Evolutionary conservation across 164 flowering plant species (phyloP).

Genomic region (Piper betle): DNA sequence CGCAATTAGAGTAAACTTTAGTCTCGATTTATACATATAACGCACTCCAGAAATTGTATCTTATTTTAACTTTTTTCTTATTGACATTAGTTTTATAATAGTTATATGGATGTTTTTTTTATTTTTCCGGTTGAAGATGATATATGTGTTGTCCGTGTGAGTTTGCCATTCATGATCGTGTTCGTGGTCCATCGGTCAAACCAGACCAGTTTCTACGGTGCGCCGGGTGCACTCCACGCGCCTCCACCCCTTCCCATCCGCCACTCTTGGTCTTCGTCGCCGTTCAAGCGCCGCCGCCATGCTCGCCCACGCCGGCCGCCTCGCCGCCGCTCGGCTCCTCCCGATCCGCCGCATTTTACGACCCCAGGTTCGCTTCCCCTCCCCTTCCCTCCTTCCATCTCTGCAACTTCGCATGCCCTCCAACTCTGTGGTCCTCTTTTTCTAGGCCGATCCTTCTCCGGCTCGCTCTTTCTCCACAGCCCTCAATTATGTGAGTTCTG

Average conservation of each 20-base stretch:
- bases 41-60: too few species aligned
- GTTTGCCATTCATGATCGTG: too few species aligned
- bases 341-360: slow-evolving; percentile 72
- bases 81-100: too few species aligned
- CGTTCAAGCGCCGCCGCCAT: slow-evolving; percentile 1
- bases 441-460: slow-evolving; percentile 26
- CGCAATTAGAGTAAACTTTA: too few species aligned
- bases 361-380: slow-evolving; percentile 31
- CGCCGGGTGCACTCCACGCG: background rate
- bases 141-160: too few species aligned
- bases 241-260: background rate
- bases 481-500: slow-evolving; percentile 69
- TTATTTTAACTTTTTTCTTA: too few species aligned
- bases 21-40: too few species aligned
- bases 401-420: background rate
- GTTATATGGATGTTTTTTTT: too few species aligned
- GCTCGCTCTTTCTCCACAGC: slow-evolving; percentile 84
- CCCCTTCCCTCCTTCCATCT: slow-evolving; percentile 6
- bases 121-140: too few species aligned
- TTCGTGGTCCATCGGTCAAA: too few species aligned
- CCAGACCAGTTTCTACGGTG: background rate
- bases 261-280: background rate
- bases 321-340: slow-evolving; percentile 47
- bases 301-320: slow-evolving; percentile 34
- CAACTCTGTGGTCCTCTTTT: slow-evolving; percentile 1